Evolutionary conservation across 2,329 filamentous ascomycete species (phyloP).

Genomic region (Pyrenophora seminiperda): DNA sequence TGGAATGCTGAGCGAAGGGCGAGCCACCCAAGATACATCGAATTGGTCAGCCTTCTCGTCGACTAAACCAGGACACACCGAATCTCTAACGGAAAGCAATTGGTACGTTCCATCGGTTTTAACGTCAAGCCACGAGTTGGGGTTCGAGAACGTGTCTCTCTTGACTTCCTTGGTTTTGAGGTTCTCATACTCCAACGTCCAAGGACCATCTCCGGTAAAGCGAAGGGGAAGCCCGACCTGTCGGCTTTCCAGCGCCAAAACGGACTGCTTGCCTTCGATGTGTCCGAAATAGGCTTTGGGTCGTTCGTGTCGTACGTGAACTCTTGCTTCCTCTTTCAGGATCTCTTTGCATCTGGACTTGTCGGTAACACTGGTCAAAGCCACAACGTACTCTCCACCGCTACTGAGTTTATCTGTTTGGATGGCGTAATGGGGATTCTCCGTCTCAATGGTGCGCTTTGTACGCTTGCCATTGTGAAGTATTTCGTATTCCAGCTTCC

Average conservation of each 20-base stretch:
- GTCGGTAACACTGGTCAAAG: constrained; percentile 85
- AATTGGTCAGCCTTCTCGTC: constrained; percentile 77
- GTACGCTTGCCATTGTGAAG: constrained; percentile 86
- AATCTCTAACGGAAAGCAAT: constrained; percentile 76
- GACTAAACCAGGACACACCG: constrained; percentile 79
- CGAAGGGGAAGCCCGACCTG: constrained; percentile 77
- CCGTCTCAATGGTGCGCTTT: constrained; percentile 69
- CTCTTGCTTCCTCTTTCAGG: constrained; percentile 81
- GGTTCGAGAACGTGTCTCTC: constrained; percentile 56
- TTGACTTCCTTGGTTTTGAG: constrained; percentile 56
- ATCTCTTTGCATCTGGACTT: constrained; percentile 83
- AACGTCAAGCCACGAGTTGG: constrained; percentile 73
- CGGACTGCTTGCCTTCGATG: constrained; percentile 76
- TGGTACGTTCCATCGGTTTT: constrained; percentile 75
- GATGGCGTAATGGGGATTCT: constrained; percentile 69
- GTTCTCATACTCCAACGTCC: constrained; percentile 78
- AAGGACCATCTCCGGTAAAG: constrained; percentile 83
- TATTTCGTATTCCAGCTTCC: constrained; percentile 88
- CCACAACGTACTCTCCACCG: constrained; percentile 88
- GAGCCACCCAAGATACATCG: constrained; percentile 80
- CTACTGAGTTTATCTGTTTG: constrained; percentile 73
- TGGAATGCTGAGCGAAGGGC: constrained; percentile 72
- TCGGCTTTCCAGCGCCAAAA: constrained; percentile 77
- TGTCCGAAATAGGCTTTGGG: constrained; percentile 85
- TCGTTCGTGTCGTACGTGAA: constrained; percentile 84